Conservation (phyloP, 139 green algal species). For the Spirogloea muscicola region DNA sequence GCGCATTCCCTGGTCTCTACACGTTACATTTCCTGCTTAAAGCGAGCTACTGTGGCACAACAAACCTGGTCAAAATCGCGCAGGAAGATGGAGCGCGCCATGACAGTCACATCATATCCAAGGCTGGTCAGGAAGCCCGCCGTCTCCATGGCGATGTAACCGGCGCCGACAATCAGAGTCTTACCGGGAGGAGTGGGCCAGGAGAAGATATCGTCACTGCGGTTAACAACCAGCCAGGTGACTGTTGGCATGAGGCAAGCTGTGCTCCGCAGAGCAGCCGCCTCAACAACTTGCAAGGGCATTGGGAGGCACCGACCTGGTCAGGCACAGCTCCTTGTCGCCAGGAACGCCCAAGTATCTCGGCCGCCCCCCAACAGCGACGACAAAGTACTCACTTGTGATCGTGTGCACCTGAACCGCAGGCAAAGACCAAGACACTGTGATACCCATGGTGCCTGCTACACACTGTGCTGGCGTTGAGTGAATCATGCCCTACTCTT, state of each 20-base stretch:
- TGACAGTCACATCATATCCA: conserved; percentile 51
- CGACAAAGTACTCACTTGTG: conserved; percentile 41
- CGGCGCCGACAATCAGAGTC: conserved; percentile 54
- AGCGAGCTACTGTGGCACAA: no score
- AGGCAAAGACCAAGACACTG: no score
- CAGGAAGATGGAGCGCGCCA: conserved; percentile 52
- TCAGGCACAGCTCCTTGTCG: conserved; percentile 58
- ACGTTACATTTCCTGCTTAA: no score
- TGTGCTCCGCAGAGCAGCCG: neutral
- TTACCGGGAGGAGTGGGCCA: conserved; percentile 45
- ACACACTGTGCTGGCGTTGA: no score
- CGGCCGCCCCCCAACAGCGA: conserved; percentile 60
- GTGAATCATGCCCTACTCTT: no score
- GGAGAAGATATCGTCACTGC: conserved; percentile 57
- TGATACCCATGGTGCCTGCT: no score
- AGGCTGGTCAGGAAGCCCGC: conserved; percentile 54
- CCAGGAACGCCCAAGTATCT: conserved; percentile 56
- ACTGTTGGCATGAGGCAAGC: neutral
- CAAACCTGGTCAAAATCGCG: conserved; percentile 53
- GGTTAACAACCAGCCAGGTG: neutral
- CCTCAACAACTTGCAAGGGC: neutral
- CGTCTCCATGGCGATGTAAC: conserved; percentile 57
- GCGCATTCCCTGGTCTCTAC: no score
- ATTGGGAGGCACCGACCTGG: conserved; percentile 10
- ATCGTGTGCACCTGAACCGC: conserved; percentile 19